Base-by-base conservation (phyloP, 805 yeast species). In the Metschnikowia hibisci region DNA sequence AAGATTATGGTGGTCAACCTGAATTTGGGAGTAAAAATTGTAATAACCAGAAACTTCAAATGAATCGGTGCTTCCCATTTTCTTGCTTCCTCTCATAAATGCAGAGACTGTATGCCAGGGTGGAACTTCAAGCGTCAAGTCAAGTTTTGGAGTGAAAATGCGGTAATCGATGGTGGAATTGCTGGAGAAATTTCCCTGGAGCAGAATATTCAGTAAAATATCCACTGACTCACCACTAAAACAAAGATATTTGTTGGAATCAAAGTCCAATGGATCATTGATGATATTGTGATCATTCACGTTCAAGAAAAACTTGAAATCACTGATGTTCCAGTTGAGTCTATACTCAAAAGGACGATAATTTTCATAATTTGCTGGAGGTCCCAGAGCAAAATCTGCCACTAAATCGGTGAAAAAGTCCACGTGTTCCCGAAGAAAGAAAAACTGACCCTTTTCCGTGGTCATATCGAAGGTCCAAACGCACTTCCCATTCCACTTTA, bases 81-180 rank as follows among this genome's bases (percentile, higher is more conserved):
- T 75, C 14, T 74, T 77, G 10, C 75, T 64, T 32, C 62, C 64
- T 36, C 74, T 73, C 66, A 86, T 60, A 51, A 91, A 91, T 37
- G 84, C 82, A 42, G 81, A 77, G 20, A 81, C 67, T 0, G 98
- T 90, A 56, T 88, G 95, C 96, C 98, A 93, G 1, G 91, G 84
- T 0, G 99, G 98, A 0, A 93, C 79, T 44, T 81, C 84, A 2
- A 90, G 60, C 0, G 77, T 66, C 36, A 93, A 55, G 37, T 81
- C 76, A 51, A 88, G 78, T 37, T 64, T 64, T 0, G 86, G 79
- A 0, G 96, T 82, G 3, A 50, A 49, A 2, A 84, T 50, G 1
- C 63, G 61, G 52, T 73, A 87, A 12, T 71, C 64, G 12, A 84
- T 67, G 0, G 76, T 72, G 1, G 78, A 76, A 3, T 75, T 72